A percentile compares a stretch with the other conserved stretches of the same genome.
Evolutionary conservation across 2,329 filamentous ascomycete species (phyloP).

Genomic region (Thielaviopsis punctulata): DNA sequence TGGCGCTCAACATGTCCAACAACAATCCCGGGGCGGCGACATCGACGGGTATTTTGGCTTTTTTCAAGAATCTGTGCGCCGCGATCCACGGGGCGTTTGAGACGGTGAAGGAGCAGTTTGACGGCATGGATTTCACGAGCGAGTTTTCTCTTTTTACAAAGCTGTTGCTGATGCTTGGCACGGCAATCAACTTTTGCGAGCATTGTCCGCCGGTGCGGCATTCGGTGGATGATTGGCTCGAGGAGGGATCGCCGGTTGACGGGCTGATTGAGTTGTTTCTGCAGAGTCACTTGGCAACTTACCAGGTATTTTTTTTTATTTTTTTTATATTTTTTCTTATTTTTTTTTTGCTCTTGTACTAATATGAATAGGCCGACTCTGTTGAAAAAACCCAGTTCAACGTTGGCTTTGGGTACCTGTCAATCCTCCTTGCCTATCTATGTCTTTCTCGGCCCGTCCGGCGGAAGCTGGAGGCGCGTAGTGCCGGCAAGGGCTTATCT

Average conservation of each 20-base stretch:
- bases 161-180: constrained; percentile 61
- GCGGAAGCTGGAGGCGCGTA: constrained; percentile 25
- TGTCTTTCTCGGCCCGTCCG: constrained; percentile 38
- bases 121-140: constrained; percentile 29
- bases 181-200: constrained; percentile 77
- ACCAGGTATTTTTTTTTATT: constrained; percentile 37
- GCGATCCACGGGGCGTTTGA: constrained; percentile 35
- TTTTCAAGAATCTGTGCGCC: constrained; percentile 31
- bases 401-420: constrained; percentile 73
- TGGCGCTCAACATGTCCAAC: constrained; percentile 77
- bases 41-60: constrained; percentile 44
- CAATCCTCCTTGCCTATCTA: constrained; percentile 68
- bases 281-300: constrained; percentile 45
- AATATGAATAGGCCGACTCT: constrained; percentile 40
- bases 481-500: constrained; percentile 26
- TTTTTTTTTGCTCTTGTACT: constrained; percentile 7
- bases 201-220: constrained; percentile 47
- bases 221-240: constrained; percentile 19
- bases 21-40: constrained; percentile 53
- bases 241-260: constrained; percentile 30
- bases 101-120: constrained; percentile 29
- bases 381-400: constrained; percentile 61
- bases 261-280: constrained; percentile 48
- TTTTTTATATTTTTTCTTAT: background rate
- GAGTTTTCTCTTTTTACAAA: constrained; percentile 39